Conservation (phyloP, 2,329 filamentous ascomycete genomes). For the Aspergillus felis region DNA sequence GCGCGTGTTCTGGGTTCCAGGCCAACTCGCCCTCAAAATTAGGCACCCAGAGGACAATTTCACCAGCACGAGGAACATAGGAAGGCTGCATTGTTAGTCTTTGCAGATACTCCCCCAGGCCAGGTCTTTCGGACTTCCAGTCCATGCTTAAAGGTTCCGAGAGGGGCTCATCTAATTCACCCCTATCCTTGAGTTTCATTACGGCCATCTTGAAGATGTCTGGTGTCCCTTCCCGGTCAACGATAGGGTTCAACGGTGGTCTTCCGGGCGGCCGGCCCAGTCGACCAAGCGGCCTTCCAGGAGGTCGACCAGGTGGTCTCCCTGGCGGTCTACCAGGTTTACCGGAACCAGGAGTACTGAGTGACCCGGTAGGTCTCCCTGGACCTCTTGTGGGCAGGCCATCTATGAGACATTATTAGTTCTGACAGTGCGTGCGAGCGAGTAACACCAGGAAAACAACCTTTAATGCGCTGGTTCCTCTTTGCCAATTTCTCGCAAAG, state of each 20-base stretch:
- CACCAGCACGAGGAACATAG: conserved; percentile 53
- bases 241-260: conserved; percentile 1
- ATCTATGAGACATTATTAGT: conserved; percentile 2
- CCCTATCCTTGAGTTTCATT: conserved; percentile 43
- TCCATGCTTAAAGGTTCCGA: conserved; percentile 52
- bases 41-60: conserved; percentile 53
- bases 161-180: conserved; percentile 43
- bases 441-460: not conserved
- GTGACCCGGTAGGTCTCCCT: conserved; percentile 6
- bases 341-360: not conserved
- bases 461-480: conserved; percentile 10
- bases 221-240: conserved; percentile 51
- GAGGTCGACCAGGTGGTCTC: conserved; percentile 10
- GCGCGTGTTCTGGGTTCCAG: conserved; percentile 27
- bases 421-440: not conserved
- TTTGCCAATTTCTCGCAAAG: conserved; percentile 37
- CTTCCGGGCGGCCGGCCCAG: not conserved
- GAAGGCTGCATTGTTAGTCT: conserved; percentile 43
- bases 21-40: conserved; percentile 35
- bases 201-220: conserved; percentile 52
- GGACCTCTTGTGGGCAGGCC: conserved; percentile 2
- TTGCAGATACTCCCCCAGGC: conserved; percentile 40
- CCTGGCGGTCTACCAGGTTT: conserved; percentile 5
- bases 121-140: conserved; percentile 50
- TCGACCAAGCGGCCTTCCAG: conserved; percentile 6